Base-by-base conservation (phyloP, 495 filamentous ascomycete species). In the Xanthoparmelia taractica region DNA sequence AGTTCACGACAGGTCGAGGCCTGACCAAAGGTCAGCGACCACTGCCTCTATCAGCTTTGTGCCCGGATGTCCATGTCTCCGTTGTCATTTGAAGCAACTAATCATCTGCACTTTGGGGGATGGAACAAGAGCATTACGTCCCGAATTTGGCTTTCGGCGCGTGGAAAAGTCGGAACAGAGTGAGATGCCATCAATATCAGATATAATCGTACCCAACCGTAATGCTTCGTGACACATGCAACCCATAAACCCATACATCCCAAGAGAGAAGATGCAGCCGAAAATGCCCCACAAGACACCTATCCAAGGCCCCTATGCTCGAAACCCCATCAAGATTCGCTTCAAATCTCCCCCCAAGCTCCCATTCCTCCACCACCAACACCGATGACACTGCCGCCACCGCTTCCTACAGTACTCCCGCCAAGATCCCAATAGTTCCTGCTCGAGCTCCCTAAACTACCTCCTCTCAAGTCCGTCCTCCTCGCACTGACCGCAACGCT, bases 351-450 rank as follows among this genome's bases (percentile, higher is more conserved):
- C 23, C 88, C 89, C 85, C 88, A 91, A 58, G 82, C 83, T 27
- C 89, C 87, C 73, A 91, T 81, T 33, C 77, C 80, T 10, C 85
- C 86, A 50, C 82, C 81, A 58, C 63, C 64, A 36, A 65, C 57
- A 25, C 75, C 77, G 37, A 77, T 77, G 38, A 84, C 79, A 67
- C 85, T 89, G 6, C 83, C 87, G 27, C 57, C 65, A 27, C 52
- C 64, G 63, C 85, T 91, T 11, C 88, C 88, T 18, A 90, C 83
- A 66, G 86, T 0, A 29, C 60, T 63, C 6, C 83, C 87, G 29
- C 89, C 89, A 58, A 93, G 83, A 72, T 95, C 91, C 92, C 92
- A 96, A 72, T 91, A 96, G 78, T 89, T 85, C 63, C 87, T 57
- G 20, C 65, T 66, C 1, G 65, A 77, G 43, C 83, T 87, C 29